phyloP scores from a whole-genome alignment of 306 rosid species.

The Calophaca sinica region DNA sequence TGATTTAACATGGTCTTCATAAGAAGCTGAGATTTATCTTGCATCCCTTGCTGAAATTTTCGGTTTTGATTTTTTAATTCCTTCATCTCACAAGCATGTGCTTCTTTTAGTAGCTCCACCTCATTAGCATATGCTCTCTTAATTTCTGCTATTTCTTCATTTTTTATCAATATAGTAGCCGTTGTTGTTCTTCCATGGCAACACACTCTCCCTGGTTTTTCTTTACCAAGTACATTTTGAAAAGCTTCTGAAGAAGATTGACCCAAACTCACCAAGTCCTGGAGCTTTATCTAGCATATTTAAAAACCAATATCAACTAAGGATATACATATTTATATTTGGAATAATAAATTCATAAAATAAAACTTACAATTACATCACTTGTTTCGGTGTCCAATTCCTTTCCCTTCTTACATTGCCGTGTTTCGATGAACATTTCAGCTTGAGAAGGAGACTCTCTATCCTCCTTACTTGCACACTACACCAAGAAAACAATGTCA shows the following conservation, averaged over 20 bases:
- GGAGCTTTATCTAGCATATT: conserved; percentile 18
- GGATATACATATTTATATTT: not conserved
- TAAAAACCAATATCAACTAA: not conserved
- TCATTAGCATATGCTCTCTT: not conserved
- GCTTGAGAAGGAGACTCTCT: conserved; percentile 10
- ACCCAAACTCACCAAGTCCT: conserved; percentile 4
- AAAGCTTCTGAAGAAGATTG: not conserved
- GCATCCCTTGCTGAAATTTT: not conserved
- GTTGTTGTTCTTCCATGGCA: not conserved
- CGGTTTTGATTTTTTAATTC: not conserved
- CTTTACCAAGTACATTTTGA: not conserved
- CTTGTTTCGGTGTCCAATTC: not conserved
- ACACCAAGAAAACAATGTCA: not conserved
- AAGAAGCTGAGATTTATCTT: not conserved
- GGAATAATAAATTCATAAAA: not conserved
- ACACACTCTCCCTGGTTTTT: not conserved
- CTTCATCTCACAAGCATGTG: not conserved
- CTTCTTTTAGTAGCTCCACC: not conserved
- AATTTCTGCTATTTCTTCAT: not conserved
- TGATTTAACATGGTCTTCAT: not conserved
- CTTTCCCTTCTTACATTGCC: conserved; percentile 15
- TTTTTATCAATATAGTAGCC: not conserved
- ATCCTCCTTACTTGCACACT: conserved; percentile 11
- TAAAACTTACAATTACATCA: not conserved
- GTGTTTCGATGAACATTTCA: conserved; percentile 13